phyloP scores from a whole-genome alignment of 2,329 filamentous ascomycete genomes.

The Fonsecaea multimorphosa region DNA sequence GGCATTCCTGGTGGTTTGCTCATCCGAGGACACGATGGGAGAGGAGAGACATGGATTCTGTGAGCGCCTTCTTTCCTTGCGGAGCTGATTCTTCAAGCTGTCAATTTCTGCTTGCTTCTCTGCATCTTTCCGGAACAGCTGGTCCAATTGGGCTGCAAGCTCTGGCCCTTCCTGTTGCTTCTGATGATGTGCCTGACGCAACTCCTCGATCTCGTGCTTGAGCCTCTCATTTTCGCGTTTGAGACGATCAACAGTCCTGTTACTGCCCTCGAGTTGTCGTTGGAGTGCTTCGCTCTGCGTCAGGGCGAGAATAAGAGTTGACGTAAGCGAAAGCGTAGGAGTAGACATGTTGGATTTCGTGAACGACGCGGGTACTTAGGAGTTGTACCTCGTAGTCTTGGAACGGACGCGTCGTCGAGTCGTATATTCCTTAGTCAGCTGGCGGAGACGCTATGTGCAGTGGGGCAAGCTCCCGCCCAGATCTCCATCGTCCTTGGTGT shows the following conservation, averaged over 20 bases:
- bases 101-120: slow-evolving; percentile 39
- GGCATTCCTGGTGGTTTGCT: slow-evolving; percentile 8
- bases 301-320: slow-evolving; percentile 31
- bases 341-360: slow-evolving; percentile 1
- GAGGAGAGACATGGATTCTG: slow-evolving; percentile 30
- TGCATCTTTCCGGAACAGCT: slow-evolving; percentile 36
- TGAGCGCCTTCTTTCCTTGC: slow-evolving; percentile 28
- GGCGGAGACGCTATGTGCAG: neutral
- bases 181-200: slow-evolving; percentile 9
- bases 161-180: slow-evolving; percentile 3
- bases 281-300: slow-evolving; percentile 43
- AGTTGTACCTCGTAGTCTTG: too few relatives aligned
- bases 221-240: slow-evolving; percentile 47
- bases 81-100: slow-evolving; percentile 32
- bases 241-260: slow-evolving; percentile 25
- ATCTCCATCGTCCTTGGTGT: too few relatives aligned
- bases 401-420: neutral
- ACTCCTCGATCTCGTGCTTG: slow-evolving; percentile 23
- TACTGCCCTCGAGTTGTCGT: slow-evolving; percentile 23
- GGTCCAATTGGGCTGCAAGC: slow-evolving; percentile 28
- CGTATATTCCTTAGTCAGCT: neutral
- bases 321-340: slow-evolving; percentile 4
- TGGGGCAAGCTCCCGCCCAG: neutral
- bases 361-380: neutral
- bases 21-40: slow-evolving; percentile 20